Evolutionary conservation across 2,329 filamentous ascomycete species (phyloP).

Genomic region (Neonectria punicea): DNA sequence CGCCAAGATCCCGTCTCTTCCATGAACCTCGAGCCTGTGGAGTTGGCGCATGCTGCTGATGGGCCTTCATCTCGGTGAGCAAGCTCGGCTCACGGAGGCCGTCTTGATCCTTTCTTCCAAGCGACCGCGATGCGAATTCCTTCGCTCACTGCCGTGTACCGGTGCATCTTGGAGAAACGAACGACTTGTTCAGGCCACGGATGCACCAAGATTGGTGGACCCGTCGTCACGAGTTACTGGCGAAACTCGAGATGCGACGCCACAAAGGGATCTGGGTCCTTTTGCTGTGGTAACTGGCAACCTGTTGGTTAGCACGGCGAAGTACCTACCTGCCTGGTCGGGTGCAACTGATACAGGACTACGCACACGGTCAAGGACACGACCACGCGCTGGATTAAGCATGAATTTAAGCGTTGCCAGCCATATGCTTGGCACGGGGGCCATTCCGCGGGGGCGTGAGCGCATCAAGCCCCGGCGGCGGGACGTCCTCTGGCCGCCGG

Average conservation of each 20-base stretch:
- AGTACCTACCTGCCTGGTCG: constrained; percentile 24
- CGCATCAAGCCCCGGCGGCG: constrained; percentile 17
- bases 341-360: constrained; percentile 24
- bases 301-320: not conserved
- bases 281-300: constrained; percentile 21
- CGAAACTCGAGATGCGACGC: constrained; percentile 25
- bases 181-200: not conserved
- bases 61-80: constrained; percentile 12
- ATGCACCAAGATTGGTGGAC: not conserved
- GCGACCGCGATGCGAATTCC: not conserved
- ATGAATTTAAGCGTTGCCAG: constrained; percentile 63
- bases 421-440: constrained; percentile 55
- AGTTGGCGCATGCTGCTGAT: constrained; percentile 3
- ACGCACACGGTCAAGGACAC: constrained; percentile 25
- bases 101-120: not conserved
- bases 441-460: constrained; percentile 39
- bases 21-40: constrained; percentile 12
- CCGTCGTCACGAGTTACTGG: constrained; percentile 2
- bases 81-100: not conserved
- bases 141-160: not conserved
- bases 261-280: constrained; percentile 32
- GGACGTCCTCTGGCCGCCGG: constrained; percentile 1
- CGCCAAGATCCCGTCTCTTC: constrained; percentile 4
- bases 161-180: not conserved
- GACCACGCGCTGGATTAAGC: constrained; percentile 54